Evolutionary conservation across 73 alveolate species (phyloP), one percentile per base, ranked within the genome.

Genomic region (Stentor roeselii): DNA sequence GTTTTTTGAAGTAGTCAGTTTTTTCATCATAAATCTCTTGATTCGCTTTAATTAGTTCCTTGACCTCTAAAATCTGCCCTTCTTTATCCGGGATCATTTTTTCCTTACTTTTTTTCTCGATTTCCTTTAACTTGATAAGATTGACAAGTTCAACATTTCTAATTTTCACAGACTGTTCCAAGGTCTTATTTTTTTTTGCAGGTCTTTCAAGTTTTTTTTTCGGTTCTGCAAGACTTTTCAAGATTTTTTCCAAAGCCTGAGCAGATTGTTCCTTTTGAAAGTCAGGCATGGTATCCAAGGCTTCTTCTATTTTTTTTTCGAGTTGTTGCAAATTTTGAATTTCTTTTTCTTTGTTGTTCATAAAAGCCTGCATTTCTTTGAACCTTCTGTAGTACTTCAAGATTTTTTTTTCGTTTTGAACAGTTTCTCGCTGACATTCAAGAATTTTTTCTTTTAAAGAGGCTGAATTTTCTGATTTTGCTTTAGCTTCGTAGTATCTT

Each of bases 401-500:
- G 21, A 21, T 11, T 21, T 50, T 50, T 50, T 50, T 50, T 21
- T 11, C 67, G 21, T 50, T 50, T 21, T 11, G 21, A 50, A 50
- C 30, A 21, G 6, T 6, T 6, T 11, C 21, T 6, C 21, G 6
- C 21, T 11, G 67, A 50, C 6, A 11, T 50, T 50, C 67, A 11
- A 40, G 27, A 67, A 67, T 67, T 0, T n/a, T n/a, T 1, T 67
- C 34, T 67, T 67, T 32, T 21, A 67, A n/a, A 1, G 21, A 36
- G 27, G 21, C 50, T n/a, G 37, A 36, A 2, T 67, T 67, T 21
- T 67, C 80, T 14, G 41, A 15, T 67, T 67, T n/a, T 1, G 34
- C 80, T 34, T n/a, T 67, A 67, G 80, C 80, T 2, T 67, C 80
- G 37, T 30, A n/a, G 14, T 30, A n/a, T 1, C 80, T n/a, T 67